A percentile compares a stretch with the other conserved stretches of the same genome.
These are phyloP conservation scores for Grosmannia serpens DNA, from an alignment of 2,329 filamentous ascomycete species.

Conservation along the genomic window DNA sequence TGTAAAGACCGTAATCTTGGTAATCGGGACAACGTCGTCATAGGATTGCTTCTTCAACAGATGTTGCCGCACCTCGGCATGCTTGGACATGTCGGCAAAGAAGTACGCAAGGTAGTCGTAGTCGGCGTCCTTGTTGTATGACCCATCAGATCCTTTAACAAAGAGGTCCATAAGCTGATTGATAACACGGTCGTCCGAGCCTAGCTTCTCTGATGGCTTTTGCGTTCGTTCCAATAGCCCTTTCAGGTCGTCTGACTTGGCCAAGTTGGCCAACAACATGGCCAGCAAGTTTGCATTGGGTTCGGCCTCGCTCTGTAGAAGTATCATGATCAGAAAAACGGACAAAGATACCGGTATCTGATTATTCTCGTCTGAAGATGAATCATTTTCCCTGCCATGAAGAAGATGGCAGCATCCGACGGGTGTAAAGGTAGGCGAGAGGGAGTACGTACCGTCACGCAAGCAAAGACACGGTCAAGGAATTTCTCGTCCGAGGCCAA, in stretches of 20 bases:
- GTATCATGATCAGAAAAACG: neutral
- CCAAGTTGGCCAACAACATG: conserved; percentile 88
- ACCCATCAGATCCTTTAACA: conserved; percentile 75
- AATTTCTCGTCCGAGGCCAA: conserved; percentile 74
- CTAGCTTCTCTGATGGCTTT: conserved; percentile 55
- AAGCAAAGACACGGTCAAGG: conserved; percentile 57
- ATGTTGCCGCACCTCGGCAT: conserved; percentile 61
- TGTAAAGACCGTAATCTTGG: conserved; percentile 89
- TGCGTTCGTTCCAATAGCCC: conserved; percentile 58
- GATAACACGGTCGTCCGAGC: conserved; percentile 60
- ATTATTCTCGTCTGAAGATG: too few species aligned
- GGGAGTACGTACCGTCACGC: conserved; percentile 56
- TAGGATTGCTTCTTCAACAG: conserved; percentile 64
- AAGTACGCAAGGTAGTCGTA: conserved; percentile 92
- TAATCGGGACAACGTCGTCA: conserved; percentile 75
- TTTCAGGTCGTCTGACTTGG: conserved; percentile 66
- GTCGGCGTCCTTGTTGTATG: conserved; percentile 73
- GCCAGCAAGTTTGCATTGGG: conserved; percentile 72
- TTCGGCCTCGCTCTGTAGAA: conserved; percentile 48
- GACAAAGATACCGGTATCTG: neutral
- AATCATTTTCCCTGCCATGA: neutral
- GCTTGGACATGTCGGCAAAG: conserved; percentile 85
- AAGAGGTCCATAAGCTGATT: conserved; percentile 94
- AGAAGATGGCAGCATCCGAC: neutral
- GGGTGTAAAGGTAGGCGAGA: neutral